Conservation (phyloP, 352 stramenopile species). For the Pythium vanterpoolii region DNA sequence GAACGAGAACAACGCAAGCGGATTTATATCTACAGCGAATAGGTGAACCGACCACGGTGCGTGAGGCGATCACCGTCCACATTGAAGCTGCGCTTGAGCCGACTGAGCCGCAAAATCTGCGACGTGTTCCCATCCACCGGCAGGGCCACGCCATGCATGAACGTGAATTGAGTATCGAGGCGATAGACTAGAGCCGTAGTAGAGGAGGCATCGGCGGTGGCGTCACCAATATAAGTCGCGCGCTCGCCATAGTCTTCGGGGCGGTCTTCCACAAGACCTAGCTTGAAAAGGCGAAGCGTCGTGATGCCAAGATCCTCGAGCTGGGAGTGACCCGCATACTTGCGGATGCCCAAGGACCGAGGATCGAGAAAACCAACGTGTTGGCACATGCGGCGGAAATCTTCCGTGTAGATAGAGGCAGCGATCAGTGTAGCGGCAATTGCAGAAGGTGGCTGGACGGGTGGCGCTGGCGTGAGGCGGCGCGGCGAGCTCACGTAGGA, state of each 20-base stretch:
- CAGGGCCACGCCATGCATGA: conserved; percentile 28
- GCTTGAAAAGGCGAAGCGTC: conserved; percentile 41
- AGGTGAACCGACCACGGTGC: conserved; percentile 37
- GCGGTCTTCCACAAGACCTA: conserved; percentile 35
- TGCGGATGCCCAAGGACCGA: conserved; percentile 13
- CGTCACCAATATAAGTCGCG: conserved; percentile 33
- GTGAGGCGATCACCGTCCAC: conserved; percentile 38
- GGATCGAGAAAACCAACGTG: conserved; percentile 30
- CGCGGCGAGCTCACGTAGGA: conserved; percentile 17
- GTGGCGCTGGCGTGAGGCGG: background rate
- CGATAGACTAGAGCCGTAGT: conserved; percentile 18
- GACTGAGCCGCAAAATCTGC: conserved; percentile 44
- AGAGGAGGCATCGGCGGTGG: background rate
- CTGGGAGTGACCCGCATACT: background rate
- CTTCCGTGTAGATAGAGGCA: conserved; percentile 33
- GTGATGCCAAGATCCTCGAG: conserved; percentile 5
- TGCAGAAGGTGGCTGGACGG: background rate
- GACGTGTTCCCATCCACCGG: conserved; percentile 52
- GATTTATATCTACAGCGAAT: conserved; percentile 1
- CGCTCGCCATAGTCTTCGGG: conserved; percentile 58
- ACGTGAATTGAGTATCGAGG: conserved; percentile 39
- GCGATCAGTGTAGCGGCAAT: background rate
- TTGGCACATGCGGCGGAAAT: conserved; percentile 43
- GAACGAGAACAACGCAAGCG: background rate
- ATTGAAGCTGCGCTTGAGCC: conserved; percentile 38